Conservation (phyloP, 345 rosid genomes). For the Salix suchowensis region DNA sequence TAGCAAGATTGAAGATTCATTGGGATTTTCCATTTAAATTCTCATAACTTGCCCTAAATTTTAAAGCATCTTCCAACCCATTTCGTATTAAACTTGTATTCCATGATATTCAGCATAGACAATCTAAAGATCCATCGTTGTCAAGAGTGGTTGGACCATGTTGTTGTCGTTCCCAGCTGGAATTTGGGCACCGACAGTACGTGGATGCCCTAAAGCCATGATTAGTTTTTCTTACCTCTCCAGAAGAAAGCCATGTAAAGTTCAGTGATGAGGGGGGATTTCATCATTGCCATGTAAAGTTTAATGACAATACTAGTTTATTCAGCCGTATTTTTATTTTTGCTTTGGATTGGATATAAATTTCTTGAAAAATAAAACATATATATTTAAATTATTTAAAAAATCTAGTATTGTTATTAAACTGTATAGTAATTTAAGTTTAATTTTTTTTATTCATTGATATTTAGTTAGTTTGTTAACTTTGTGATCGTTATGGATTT, state of each 20-base stretch:
- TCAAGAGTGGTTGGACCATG: neutral
- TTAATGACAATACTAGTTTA: no score
- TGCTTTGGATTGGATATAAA: no score
- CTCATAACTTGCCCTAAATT: neutral
- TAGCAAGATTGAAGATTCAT: no score
- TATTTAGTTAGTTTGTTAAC: no score
- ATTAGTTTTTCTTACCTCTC: neutral
- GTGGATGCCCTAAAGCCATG: neutral
- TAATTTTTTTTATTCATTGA: no score
- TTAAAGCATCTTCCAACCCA: neutral
- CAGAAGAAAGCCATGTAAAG: neutral
- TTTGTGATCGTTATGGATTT: no score
- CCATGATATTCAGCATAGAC: neutral
- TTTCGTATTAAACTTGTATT: neutral
- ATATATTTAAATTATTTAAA: no score
- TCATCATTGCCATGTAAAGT: neutral
- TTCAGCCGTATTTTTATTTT: no score
- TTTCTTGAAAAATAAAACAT: no score
- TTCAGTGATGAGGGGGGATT: neutral
- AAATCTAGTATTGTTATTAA: no score
- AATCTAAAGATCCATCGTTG: neutral
- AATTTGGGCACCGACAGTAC: neutral
- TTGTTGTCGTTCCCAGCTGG: neutral
- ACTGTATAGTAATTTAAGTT: no score
- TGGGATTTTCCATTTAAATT: neutral